Conservation (phyloP, 1,139 yeast species). For the Schwanniomyces etchellsii region DNA sequence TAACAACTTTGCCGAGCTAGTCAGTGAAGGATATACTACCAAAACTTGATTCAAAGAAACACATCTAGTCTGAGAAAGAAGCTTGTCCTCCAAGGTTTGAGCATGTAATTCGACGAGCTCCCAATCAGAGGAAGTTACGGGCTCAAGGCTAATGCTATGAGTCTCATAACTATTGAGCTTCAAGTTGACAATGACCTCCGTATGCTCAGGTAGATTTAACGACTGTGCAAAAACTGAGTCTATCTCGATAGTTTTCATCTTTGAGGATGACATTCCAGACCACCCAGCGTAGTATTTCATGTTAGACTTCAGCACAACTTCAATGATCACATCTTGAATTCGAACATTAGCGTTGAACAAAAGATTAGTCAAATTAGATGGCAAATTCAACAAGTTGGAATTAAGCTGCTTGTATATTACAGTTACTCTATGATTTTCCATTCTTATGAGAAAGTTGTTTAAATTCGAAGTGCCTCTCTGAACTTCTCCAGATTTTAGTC, state of each 20-base stretch:
- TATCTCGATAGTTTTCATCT: conserved; percentile 27
- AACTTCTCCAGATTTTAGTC: conserved; percentile 13
- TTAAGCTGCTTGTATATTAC: conserved; percentile 31
- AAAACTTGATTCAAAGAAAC: conserved; percentile 56
- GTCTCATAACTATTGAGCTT: conserved; percentile 48
- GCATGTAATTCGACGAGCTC: conserved; percentile 85
- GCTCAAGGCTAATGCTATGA: conserved; percentile 68
- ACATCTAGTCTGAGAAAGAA: conserved; percentile 78
- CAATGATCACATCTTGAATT: conserved; percentile 60
- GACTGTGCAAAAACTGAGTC: conserved; percentile 37
- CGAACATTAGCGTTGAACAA: conserved; percentile 50
- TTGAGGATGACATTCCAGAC: conserved; percentile 59
- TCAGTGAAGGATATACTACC: conserved; percentile 66
- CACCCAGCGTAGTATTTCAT: conserved; percentile 60
- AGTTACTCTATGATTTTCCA: conserved; percentile 35
- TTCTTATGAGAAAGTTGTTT: conserved; percentile 9
- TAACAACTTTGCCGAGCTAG: conserved; percentile 57
- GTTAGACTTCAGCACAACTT: conserved; percentile 21
- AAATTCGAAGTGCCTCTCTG: no score
- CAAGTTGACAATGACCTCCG: conserved; percentile 35
- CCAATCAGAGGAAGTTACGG: conserved; percentile 79
- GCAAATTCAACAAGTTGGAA: conserved; percentile 56
- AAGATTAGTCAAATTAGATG: conserved; percentile 42
- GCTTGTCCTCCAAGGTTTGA: conserved; percentile 63
- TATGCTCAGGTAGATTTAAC: conserved; percentile 46